phyloP scores from a whole-genome alignment of 176 grass and related monocot species.

The Rhynchospora breviuscula region DNA sequence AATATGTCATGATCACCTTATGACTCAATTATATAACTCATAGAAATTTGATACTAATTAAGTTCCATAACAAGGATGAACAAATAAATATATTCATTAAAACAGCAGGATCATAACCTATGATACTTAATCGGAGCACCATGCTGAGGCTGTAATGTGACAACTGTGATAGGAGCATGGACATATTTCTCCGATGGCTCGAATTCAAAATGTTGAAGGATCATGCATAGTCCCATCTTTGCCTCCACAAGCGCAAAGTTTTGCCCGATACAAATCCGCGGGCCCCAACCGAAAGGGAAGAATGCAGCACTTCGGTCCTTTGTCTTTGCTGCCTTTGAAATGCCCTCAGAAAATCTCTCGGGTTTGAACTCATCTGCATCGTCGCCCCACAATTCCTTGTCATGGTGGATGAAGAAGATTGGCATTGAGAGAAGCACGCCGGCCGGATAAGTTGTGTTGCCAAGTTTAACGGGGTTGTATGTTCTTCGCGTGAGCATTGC shows the following conservation, averaged over 20 bases:
- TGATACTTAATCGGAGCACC: conserved; percentile 50
- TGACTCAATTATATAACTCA: background rate
- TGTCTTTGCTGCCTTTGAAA: conserved; percentile 49
- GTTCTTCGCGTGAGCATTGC: conserved; percentile 26
- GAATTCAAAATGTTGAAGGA: conserved; percentile 58
- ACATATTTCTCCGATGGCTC: conserved; percentile 43
- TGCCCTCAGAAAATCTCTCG: conserved; percentile 48
- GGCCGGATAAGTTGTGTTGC: conserved; percentile 40
- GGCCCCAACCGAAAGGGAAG: conserved; percentile 69
- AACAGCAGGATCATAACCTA: conserved; percentile 21
- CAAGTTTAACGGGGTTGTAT: conserved; percentile 40
- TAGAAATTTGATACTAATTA: background rate
- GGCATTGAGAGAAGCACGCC: conserved; percentile 48
- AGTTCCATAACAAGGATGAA: background rate
- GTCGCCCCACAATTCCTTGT: conserved; percentile 46
- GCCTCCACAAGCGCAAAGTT: conserved; percentile 66
- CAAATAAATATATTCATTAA: background rate
- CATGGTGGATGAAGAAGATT: conserved; percentile 52
- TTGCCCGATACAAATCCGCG: conserved; percentile 66
- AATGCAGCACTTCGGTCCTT: conserved; percentile 30
- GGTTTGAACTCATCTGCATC: conserved; percentile 58
- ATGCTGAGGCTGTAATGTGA: conserved; percentile 51
- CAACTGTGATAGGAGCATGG: conserved; percentile 42
- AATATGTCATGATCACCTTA: background rate
- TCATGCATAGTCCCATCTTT: conserved; percentile 54